Evolutionary conservation across 148 eudicot genomes (phyloP).

Genomic region (Suaeda aralocaspica): DNA sequence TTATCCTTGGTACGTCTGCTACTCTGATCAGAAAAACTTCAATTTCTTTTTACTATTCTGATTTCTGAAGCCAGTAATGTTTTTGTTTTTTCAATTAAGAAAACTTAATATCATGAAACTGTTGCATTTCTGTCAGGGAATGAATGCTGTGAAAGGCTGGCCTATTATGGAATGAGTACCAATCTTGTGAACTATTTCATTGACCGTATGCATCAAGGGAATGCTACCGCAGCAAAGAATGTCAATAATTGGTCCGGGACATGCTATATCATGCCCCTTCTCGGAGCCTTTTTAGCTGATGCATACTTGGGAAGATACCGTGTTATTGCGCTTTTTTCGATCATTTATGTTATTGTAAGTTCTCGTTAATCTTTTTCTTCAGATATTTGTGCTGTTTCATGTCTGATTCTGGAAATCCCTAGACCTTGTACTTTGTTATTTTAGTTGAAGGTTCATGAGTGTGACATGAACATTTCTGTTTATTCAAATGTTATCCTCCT

Average conservation of each 20-base stretch:
- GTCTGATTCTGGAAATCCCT: too few species aligned
- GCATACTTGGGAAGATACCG: conserved; percentile 66
- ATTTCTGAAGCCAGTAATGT: background rate
- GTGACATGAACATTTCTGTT: too few species aligned
- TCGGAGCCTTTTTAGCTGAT: conserved; percentile 77
- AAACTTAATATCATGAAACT: background rate
- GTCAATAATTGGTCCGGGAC: conserved; percentile 83
- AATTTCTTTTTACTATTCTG: background rate
- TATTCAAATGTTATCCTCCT: too few species aligned
- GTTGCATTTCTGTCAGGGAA: conserved; percentile 33
- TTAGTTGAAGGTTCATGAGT: too few species aligned
- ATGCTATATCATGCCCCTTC: conserved; percentile 59
- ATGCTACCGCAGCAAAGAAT: conserved; percentile 44
- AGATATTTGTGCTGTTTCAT: background rate
- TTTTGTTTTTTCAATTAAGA: background rate
- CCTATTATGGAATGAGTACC: conserved; percentile 76
- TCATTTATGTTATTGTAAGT: conserved; percentile 58
- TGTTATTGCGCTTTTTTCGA: conserved; percentile 65
- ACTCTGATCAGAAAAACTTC: background rate
- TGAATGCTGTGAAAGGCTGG: conserved; percentile 76
- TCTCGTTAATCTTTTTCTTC: background rate
- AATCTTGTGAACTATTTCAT: conserved; percentile 62
- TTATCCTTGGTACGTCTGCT: conserved; percentile 47
- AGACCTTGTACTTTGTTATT: too few species aligned
- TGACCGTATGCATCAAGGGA: conserved; percentile 38